Evolutionary conservation across 345 rosid species (phyloP).

Genomic region (Corchorus olitorius): DNA sequence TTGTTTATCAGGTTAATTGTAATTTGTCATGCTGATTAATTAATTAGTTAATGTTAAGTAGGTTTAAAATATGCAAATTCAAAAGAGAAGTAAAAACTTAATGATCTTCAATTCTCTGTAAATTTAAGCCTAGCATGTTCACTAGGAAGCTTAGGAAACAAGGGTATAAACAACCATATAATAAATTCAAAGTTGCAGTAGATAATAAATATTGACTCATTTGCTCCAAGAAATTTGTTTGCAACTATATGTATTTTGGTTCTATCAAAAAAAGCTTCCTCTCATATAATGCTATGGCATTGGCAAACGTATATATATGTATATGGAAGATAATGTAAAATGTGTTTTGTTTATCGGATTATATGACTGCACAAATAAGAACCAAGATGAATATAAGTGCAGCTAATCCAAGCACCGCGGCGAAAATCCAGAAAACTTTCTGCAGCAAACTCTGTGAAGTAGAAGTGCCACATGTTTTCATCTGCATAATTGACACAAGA

Average conservation of each 20-base stretch:
- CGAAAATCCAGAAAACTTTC: conserved; percentile 28
- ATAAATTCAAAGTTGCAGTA: background rate
- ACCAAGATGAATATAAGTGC: conserved; percentile 37
- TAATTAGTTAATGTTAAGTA: no score
- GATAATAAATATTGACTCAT: background rate
- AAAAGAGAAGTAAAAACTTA: no score
- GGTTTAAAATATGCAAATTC: no score
- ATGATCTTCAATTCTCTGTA: no score
- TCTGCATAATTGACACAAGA: conserved; percentile 20
- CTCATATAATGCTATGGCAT: background rate
- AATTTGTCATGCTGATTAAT: no score
- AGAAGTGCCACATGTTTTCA: background rate
- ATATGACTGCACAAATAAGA: conserved; percentile 41
- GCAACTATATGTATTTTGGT: background rate
- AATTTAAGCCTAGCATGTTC: no score
- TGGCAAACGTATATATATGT: no score
- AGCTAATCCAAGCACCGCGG: conserved; percentile 36
- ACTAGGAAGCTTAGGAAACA: no score
- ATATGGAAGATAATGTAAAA: background rate
- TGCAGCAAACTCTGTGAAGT: conserved; percentile 21
- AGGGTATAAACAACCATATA: background rate
- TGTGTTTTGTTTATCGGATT: conserved; percentile 3
- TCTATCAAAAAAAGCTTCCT: background rate
- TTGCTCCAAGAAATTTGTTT: background rate
- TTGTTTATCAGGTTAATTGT: no score